phyloP scores from a whole-genome alignment of 2,329 filamentous ascomycete genomes.

The Rhynchosporium graminicola region DNA sequence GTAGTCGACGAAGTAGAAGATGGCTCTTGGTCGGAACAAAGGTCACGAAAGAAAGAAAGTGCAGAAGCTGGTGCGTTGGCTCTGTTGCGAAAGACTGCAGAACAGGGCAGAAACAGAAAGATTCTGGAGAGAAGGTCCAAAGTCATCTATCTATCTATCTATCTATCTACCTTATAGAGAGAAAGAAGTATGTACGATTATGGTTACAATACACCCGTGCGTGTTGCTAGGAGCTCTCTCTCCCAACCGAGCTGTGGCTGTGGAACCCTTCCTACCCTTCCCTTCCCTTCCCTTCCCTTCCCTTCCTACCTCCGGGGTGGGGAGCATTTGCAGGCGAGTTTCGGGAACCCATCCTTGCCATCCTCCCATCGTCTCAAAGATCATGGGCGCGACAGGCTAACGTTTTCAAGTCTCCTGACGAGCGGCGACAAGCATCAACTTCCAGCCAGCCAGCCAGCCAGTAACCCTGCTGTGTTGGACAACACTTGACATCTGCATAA shows the following conservation, averaged over 20 bases:
- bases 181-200: too few species aligned
- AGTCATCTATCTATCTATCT: not conserved
- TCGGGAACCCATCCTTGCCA: constrained; percentile 17
- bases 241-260: constrained; percentile 20
- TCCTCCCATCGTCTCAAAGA: constrained; percentile 34
- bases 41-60: constrained; percentile 33
- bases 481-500: constrained; percentile 28
- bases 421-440: constrained; percentile 21
- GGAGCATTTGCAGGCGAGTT: constrained; percentile 35
- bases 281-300: too few species aligned
- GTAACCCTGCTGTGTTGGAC: not conserved
- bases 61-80: constrained; percentile 36
- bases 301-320: not conserved
- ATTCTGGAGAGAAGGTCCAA: constrained; percentile 6
- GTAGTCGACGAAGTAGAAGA: constrained; percentile 27
- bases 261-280: too few species aligned
- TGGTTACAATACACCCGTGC: too few species aligned
- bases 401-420: constrained; percentile 33
- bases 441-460: not conserved
- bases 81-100: constrained; percentile 37
- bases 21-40: constrained; percentile 20
- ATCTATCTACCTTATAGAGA: constrained; percentile 27
- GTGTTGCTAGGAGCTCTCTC: not conserved
- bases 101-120: constrained; percentile 19
- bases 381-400: constrained; percentile 35